Base-by-base conservation (phyloP, 2,329 filamentous ascomycete species). In the Blumeria hordei region DNA sequence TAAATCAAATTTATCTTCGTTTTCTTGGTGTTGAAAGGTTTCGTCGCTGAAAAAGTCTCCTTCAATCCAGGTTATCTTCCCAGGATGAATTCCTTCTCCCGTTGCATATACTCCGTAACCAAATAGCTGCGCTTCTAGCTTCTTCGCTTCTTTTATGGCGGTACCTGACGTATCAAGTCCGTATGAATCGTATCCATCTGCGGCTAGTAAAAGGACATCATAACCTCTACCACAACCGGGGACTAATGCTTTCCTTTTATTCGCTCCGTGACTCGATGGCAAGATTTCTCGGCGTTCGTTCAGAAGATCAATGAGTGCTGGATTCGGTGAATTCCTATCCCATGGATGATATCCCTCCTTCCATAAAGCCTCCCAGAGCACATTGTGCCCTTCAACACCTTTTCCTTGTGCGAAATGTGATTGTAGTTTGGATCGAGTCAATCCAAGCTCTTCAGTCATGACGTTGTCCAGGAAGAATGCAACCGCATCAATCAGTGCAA, bases 161-260 rank as follows among this genome's bases (percentile, higher is more conserved):
- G 62, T 63, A 44, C 50, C 47, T 2, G 64, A 65, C 12, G 64
- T 92, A 85, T 11, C 59, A 12, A 55, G 68, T 0, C 85, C 88
- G 62, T 77, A 80, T 1, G 80, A 78, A 67, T 93, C 82, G 65
- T 85, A 92, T 0, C 87, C 87, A 63, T 81, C 77, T 9, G 77
- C 77, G 53, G 80, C 76, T 47, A 94, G 73, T 39, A 94, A 71
- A 9, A 86, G 71, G 1, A 87, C 83, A 68, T 94, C 88, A 63
- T 92, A 83, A 5, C 87, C 88, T 50, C 77, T 75, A 0, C 87
- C 88, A 67, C 87, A 94, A 5, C 86, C 87, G 0, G 87, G 84
- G 0, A 94, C 82, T 8, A 93, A 70, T 1, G 81, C 86, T 61
- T 74, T 76, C 55, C 68, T 60, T 62, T 33, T 67, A 57, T 14